A percentile compares a stretch with the other conserved stretches of the same genome.
These are phyloP conservation scores for Penicillium capsulatum DNA, from an alignment of 2,329 filamentous ascomycete genomes.

Conservation along the genomic window DNA sequence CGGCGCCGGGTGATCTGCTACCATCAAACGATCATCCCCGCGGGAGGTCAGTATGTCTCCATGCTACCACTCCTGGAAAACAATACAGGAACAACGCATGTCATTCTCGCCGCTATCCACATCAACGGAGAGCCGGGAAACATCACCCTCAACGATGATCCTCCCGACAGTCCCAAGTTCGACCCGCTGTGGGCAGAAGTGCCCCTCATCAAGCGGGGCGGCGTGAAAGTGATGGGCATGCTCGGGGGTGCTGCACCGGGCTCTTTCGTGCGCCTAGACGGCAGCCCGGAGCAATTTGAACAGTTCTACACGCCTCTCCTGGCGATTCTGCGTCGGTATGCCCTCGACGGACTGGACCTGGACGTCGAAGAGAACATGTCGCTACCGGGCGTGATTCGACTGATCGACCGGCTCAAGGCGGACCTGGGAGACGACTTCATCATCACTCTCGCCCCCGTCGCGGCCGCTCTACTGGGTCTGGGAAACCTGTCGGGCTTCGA, in stretches of 20 bases:
- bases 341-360: slow-evolving; percentile 67
- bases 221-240: slow-evolving; percentile 80
- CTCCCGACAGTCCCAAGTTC: slow-evolving; percentile 63
- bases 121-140: slow-evolving; percentile 64
- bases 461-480: slow-evolving; percentile 64
- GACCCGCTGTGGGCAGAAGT: slow-evolving; percentile 75
- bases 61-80: slow-evolving; percentile 58
- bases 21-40: slow-evolving; percentile 61
- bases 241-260: slow-evolving; percentile 79
- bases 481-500: slow-evolving; percentile 72
- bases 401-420: slow-evolving; percentile 62
- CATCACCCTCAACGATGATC: slow-evolving; percentile 76
- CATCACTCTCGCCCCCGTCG: slow-evolving; percentile 77
- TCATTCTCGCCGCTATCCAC: slow-evolving; percentile 84
- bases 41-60: slow-evolving; percentile 54
- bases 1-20: slow-evolving; percentile 48
- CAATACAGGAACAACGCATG: slow-evolving; percentile 66
- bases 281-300: slow-evolving; percentile 61
- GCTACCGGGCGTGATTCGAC: slow-evolving; percentile 59
- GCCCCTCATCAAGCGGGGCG: slow-evolving; percentile 63
- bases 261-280: slow-evolving; percentile 61
- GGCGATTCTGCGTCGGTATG: slow-evolving; percentile 58
- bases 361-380: slow-evolving; percentile 76
- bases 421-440: slow-evolving; percentile 57
- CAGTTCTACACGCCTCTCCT: slow-evolving; percentile 66